These are phyloP conservation scores for Alternaria sp. DNA, from an alignment of 2,329 filamentous ascomycete species.

Conservation along the genomic window DNA sequence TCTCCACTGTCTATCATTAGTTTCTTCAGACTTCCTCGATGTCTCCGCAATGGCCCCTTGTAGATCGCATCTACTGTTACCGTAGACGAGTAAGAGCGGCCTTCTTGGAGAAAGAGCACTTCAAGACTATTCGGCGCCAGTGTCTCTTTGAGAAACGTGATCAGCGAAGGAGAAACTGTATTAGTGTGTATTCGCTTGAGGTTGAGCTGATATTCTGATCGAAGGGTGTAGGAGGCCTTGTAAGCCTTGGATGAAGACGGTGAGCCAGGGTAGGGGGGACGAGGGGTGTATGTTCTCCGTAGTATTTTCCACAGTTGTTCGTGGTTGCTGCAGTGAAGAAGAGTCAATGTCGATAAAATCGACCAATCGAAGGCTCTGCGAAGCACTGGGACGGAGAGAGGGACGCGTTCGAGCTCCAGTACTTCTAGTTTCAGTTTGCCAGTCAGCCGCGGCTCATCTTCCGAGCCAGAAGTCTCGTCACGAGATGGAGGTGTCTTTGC, in stretches of 20 bases:
- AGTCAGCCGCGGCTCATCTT: constrained; percentile 53
- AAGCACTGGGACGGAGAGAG: constrained; percentile 74
- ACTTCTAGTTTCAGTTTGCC: constrained; percentile 71
- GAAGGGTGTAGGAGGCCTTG: constrained; percentile 48
- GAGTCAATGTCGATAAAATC: constrained; percentile 71
- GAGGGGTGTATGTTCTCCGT: constrained; percentile 59
- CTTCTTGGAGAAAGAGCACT: constrained; percentile 77
- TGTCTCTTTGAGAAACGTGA: constrained; percentile 77
- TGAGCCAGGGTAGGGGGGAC: constrained; percentile 39
- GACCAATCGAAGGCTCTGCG: constrained; percentile 77
- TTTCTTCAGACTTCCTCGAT: constrained; percentile 73
- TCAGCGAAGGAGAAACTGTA: constrained; percentile 69
- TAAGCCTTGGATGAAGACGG: constrained; percentile 46
- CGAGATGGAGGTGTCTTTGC: constrained; percentile 6
- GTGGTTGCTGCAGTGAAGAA: constrained; percentile 75
- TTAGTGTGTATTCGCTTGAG: constrained; percentile 80
- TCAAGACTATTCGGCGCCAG: constrained; percentile 81
- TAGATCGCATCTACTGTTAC: constrained; percentile 76
- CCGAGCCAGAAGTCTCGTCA: neutral
- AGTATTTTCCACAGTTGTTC: constrained; percentile 78
- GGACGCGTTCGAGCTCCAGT: constrained; percentile 76
- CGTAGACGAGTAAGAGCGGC: constrained; percentile 59
- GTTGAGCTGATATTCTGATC: constrained; percentile 57
- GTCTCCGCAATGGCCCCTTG: constrained; percentile 71
- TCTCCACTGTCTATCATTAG: constrained; percentile 75